Evolutionary conservation across 257 asterid genomes (phyloP).

Genomic region (Solanum dulcamara): DNA sequence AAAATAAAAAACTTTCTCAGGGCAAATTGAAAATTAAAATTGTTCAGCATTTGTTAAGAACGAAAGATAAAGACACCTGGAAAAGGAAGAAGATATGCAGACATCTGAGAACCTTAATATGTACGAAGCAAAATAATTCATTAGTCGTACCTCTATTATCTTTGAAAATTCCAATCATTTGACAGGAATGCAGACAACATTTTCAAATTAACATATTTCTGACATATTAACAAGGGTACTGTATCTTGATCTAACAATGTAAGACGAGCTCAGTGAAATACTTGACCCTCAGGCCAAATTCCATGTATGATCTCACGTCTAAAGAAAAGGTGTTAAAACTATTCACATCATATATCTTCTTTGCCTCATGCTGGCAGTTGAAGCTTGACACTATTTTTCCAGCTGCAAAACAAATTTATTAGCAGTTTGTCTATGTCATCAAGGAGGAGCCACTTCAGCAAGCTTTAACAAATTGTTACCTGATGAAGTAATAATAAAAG

Average conservation of each 20-base stretch:
- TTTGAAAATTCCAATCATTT: neutral
- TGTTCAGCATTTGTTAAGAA: neutral
- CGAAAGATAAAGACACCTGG: neutral
- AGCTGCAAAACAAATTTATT: constrained; percentile 35
- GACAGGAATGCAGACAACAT: neutral
- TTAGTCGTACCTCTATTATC: neutral
- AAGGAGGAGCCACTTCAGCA: neutral
- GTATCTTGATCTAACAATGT: neutral
- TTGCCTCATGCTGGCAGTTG: constrained; percentile 64
- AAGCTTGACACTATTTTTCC: constrained; percentile 63
- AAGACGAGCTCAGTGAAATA: neutral
- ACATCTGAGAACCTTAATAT: neutral
- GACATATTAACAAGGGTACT: neutral
- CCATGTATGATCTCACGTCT: neutral
- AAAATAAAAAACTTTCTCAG: neutral
- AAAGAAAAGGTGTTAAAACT: neutral
- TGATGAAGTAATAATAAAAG: constrained; percentile 88
- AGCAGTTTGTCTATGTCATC: neutral
- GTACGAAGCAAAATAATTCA: neutral
- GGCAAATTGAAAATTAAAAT: neutral
- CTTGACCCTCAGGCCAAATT: neutral
- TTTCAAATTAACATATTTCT: neutral
- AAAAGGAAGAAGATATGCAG: neutral
- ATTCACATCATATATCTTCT: neutral
- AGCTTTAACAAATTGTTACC: constrained; percentile 28